phyloP scores from a whole-genome alignment of 2,329 filamentous ascomycete species.

The Sarocladium strictum region DNA sequence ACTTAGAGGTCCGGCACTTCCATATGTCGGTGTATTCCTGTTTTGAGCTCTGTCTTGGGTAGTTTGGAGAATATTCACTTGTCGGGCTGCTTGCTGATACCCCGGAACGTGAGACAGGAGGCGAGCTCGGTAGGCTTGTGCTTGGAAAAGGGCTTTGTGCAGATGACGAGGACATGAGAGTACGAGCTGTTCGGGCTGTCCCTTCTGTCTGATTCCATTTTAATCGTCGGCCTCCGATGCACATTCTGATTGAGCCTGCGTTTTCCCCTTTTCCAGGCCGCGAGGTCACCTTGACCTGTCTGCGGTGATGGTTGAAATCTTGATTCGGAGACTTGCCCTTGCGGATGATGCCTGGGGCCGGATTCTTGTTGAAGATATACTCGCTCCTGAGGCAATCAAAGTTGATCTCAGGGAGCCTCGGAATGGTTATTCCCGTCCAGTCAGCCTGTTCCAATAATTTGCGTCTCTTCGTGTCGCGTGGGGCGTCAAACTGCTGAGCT shows the following conservation, averaged over 20 bases:
- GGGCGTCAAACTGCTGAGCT: not conserved
- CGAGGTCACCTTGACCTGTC: too few species aligned
- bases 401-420: conserved; percentile 21
- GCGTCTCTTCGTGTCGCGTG: conserved; percentile 13
- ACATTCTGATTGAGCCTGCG: conserved; percentile 17
- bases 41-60: not conserved
- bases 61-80: not conserved
- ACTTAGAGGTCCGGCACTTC: not conserved
- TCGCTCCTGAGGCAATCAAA: conserved; percentile 14
- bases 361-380: conserved; percentile 7
- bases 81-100: not conserved
- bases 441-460: conserved; percentile 12
- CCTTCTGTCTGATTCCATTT: conserved; percentile 23
- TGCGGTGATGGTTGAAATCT: too few species aligned
- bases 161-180: not conserved
- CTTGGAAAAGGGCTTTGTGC: not conserved
- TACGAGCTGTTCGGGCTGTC: conserved; percentile 18
- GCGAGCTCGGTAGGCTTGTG: not conserved
- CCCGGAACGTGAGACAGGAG: not conserved
- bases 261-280: not conserved
- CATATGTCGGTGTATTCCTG: not conserved
- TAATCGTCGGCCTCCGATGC: conserved; percentile 22
- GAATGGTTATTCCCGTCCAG: conserved; percentile 26
- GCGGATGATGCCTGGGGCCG: not conserved
- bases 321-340: not conserved